Percentiles rank a stretch among this genome's conserved stretches.
phyloP scores from a whole-genome alignment of 352 stramenopile genomes.

The Phytophthora ohioensis region DNA sequence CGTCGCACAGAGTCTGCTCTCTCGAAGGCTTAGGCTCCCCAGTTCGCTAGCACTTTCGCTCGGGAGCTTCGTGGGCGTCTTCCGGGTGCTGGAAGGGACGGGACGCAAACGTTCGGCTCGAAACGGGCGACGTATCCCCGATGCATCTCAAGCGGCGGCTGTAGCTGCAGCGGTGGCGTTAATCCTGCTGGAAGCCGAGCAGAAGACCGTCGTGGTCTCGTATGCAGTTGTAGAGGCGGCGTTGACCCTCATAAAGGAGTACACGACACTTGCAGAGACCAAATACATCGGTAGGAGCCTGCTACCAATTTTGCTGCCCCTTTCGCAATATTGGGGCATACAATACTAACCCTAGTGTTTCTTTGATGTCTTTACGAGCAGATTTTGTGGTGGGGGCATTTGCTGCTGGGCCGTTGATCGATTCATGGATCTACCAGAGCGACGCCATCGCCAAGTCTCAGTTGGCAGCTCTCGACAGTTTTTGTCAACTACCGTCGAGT shows the following conservation, averaged over 20 bases:
- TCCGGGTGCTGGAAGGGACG: constrained; percentile 57
- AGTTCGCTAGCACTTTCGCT: constrained; percentile 62
- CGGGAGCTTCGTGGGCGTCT: constrained; percentile 65
- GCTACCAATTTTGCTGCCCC: background rate
- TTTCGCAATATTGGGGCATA: background rate
- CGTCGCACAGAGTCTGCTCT: constrained; percentile 48
- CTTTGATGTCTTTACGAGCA: constrained; percentile 21
- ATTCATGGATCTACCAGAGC: constrained; percentile 71
- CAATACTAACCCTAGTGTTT: background rate
- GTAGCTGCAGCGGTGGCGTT: constrained; percentile 47
- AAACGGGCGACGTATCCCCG: constrained; percentile 19
- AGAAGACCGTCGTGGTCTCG: constrained; percentile 57
- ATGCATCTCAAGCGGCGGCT: constrained; percentile 51
- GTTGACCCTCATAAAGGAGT: constrained; percentile 45
- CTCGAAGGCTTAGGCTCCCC: constrained; percentile 46
- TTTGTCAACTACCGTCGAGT: constrained; percentile 45
- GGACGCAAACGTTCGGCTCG: constrained; percentile 25
- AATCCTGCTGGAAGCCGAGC: constrained; percentile 54
- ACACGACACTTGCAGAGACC: constrained; percentile 42
- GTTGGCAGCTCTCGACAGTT: constrained; percentile 57
- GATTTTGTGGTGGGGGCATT: constrained; percentile 53
- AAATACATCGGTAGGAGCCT: constrained; percentile 56
- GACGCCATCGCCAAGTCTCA: constrained; percentile 59
- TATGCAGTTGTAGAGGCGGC: constrained; percentile 60
- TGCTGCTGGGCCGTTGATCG: constrained; percentile 57